phyloP scores from a whole-genome alignment of 2,329 filamentous ascomycete species.

The Colletotrichum limetticola region DNA sequence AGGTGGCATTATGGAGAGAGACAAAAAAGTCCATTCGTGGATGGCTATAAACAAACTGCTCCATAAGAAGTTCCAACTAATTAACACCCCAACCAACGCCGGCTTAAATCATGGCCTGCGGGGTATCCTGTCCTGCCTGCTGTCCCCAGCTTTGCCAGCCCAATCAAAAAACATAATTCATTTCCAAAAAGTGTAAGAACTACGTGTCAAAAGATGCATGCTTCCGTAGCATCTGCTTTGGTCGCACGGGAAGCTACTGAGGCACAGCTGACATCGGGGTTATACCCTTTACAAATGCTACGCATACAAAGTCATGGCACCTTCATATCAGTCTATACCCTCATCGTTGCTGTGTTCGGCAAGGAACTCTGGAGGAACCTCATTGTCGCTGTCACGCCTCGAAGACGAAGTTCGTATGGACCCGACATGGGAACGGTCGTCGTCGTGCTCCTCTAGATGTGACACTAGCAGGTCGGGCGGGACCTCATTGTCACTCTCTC shows the following conservation, averaged over 20 bases:
- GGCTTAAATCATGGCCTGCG: conserved; percentile 6
- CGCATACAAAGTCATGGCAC: too few species aligned
- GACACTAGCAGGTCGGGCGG: conserved; percentile 53
- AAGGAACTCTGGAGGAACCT: conserved; percentile 63
- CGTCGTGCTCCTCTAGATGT: conserved; percentile 43
- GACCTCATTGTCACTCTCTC: conserved; percentile 55
- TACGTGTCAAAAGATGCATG: background rate
- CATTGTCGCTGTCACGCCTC: conserved; percentile 55
- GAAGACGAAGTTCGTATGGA: conserved; percentile 1
- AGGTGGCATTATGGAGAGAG: background rate
- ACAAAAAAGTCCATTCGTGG: background rate
- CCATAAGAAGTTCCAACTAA: background rate
- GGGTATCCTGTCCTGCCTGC: conserved; percentile 26
- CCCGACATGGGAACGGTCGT: conserved; percentile 35
- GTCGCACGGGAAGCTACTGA: background rate
- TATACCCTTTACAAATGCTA: background rate
- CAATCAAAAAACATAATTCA: background rate
- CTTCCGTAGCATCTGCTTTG: background rate
- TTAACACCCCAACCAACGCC: conserved; percentile 7
- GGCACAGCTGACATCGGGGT: background rate
- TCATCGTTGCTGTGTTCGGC: conserved; percentile 51
- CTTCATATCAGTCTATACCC: conserved; percentile 7
- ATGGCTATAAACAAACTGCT: background rate
- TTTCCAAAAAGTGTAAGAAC: background rate
- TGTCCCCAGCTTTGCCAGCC: background rate